Percentiles rank a stretch among this genome's conserved stretches.
These are phyloP conservation scores for Scutellaria minor DNA, from an alignment of 257 asterid genomes.

Conservation along the genomic window DNA sequence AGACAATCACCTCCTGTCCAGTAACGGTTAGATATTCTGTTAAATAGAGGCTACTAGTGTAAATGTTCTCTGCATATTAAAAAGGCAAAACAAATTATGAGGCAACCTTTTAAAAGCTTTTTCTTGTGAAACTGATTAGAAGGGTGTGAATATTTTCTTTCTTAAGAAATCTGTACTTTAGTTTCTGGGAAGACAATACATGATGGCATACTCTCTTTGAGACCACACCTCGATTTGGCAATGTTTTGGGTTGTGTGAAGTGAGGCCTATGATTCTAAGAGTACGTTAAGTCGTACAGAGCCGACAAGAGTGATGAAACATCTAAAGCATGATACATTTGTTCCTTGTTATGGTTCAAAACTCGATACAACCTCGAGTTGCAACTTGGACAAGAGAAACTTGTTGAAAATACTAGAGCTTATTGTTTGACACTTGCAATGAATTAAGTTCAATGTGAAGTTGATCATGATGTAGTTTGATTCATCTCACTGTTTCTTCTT, in stretches of 20 bases:
- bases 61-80: slow-evolving; percentile 22
- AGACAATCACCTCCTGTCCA: slow-evolving; percentile 3
- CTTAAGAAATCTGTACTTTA: neutral
- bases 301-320: neutral
- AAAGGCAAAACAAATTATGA: neutral
- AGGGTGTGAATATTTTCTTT: neutral
- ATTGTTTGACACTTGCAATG: neutral
- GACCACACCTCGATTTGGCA: neutral
- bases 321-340: neutral
- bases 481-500: too few relatives aligned
- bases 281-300: neutral
- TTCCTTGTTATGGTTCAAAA: neutral
- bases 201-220: neutral
- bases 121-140: slow-evolving; percentile 7
- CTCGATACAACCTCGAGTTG: neutral
- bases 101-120: neutral
- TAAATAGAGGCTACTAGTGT: slow-evolving; percentile 16
- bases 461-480: neutral
- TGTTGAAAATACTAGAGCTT: too few relatives aligned
- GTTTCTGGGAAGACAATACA: slow-evolving; percentile 4
- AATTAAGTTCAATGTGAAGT: neutral
- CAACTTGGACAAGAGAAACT: neutral
- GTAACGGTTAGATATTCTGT: slow-evolving; percentile 9
- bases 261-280: slow-evolving; percentile 3
- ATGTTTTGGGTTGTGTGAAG: neutral